Conservation (phyloP, 2,329 filamentous ascomycete genomes). For the Paraconiothyrium brasiliense region DNA sequence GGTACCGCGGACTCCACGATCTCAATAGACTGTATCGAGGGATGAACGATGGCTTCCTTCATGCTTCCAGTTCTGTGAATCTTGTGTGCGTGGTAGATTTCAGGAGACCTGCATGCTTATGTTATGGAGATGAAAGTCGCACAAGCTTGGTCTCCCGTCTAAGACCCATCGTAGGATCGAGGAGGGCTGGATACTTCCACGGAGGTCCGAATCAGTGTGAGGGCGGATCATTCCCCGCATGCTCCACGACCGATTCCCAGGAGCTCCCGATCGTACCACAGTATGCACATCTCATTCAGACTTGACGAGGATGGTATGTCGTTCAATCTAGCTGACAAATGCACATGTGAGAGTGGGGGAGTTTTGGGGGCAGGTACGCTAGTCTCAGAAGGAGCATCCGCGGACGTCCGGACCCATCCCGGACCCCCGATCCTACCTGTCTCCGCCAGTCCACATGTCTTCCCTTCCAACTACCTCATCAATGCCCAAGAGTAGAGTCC, state of each 20-base stretch:
- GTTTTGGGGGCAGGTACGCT: background rate
- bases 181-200: background rate
- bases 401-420: background rate
- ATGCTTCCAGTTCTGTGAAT: background rate
- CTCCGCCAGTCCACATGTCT: background rate
- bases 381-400: background rate
- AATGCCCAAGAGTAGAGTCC: background rate
- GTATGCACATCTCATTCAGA: background rate
- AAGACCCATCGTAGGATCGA: background rate
- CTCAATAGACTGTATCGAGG: slow-evolving; percentile 3
- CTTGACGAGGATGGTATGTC: background rate
- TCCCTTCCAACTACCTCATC: background rate
- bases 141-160: background rate
- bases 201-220: background rate
- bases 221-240: background rate
- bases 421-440: background rate
- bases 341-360: background rate
- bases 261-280: background rate
- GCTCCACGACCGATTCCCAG: background rate
- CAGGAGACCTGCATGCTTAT: background rate
- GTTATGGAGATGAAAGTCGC: background rate
- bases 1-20: slow-evolving; percentile 11
- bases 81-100: background rate
- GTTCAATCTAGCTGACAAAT: background rate
- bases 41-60: slow-evolving; percentile 16